phyloP scores from a whole-genome alignment of 345 rosid species.

The Passiflora organensis region DNA sequence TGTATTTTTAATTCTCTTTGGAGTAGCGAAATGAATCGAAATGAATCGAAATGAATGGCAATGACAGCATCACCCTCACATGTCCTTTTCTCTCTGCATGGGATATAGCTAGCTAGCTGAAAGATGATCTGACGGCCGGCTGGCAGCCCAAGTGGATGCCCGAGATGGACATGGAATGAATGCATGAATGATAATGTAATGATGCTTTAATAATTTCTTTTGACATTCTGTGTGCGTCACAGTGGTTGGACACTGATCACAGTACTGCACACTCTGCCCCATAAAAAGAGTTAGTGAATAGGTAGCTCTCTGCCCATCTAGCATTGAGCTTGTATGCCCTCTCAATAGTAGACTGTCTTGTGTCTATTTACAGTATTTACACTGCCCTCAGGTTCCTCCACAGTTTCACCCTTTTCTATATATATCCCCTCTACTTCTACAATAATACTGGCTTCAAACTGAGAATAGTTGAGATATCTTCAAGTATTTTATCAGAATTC shows the following conservation, averaged over 20 bases:
- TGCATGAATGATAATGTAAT: conserved; percentile 44
- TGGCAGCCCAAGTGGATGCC: conserved; percentile 11
- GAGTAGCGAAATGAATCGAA: background rate
- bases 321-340: too few relatives aligned
- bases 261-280: background rate
- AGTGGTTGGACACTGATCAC: background rate
- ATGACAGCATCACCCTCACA: conserved; percentile 11
- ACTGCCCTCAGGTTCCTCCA: background rate
- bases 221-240: conserved; percentile 29
- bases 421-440: background rate
- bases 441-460: too few relatives aligned
- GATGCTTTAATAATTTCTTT: conserved; percentile 42
- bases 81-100: conserved; percentile 6
- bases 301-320: background rate
- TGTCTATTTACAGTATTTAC: too few relatives aligned
- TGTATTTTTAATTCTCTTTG: background rate
- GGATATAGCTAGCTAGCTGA: background rate
- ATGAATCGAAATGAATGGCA: conserved; percentile 14
- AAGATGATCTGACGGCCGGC: conserved; percentile 39
- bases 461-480: too few relatives aligned
- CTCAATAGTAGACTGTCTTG: too few relatives aligned
- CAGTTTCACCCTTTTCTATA: background rate
- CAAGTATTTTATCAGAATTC: too few relatives aligned
- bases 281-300: too few relatives aligned
- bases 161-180: conserved; percentile 3